Evolutionary conservation across 306 rosid species (phyloP), one percentile per base, ranked within the genome.

Genomic region (Lathyrus aphaca): DNA sequence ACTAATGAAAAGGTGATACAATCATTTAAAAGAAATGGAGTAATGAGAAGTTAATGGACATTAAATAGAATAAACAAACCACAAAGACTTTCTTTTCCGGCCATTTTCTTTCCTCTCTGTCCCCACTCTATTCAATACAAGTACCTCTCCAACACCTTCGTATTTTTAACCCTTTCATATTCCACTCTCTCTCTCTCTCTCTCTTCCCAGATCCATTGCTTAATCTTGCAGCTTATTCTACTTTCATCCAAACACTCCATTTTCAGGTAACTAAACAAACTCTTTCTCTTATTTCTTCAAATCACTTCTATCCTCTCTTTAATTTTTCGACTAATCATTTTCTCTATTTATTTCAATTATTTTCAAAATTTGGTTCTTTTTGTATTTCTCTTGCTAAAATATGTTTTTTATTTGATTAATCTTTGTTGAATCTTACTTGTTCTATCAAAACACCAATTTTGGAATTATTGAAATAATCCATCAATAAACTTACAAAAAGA

Each of bases 171-270:
- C 13, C 59, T 40, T 55, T 62, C 10, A 49, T 29, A 61, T 25
- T 32, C 16, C 5, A 6, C 23, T 43, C 25, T 65, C 67, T 55
- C 59, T 43, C 14, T 25, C 37, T 59, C 61, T 51, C 32, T 54
- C 50, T 14, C 0, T 70, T 78, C 70, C 18, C 66, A 78, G 78
- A 72, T 78, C 82, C 74, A 48, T 66, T 72, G 64, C 74, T 57
- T 65, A 17, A 0, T 64, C 50, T 32, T 71, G 1, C 4, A 49
- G 1, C 45, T 9, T 51, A 69, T 6, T 2, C 63, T 6, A 11
- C 70, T 67, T 9, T 9, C 23, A 0, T 57, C 60, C 68, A 42
- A 53, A 40, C 38, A 44, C 3, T 0, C 17, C 6, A 19, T 30
- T 40, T 71, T 38, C 68, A 64, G 32, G 81, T 77, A 77, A 77